Conservation (phyloP, 768 basidiomycete species). For the Gloeophyllum trabeum region DNA sequence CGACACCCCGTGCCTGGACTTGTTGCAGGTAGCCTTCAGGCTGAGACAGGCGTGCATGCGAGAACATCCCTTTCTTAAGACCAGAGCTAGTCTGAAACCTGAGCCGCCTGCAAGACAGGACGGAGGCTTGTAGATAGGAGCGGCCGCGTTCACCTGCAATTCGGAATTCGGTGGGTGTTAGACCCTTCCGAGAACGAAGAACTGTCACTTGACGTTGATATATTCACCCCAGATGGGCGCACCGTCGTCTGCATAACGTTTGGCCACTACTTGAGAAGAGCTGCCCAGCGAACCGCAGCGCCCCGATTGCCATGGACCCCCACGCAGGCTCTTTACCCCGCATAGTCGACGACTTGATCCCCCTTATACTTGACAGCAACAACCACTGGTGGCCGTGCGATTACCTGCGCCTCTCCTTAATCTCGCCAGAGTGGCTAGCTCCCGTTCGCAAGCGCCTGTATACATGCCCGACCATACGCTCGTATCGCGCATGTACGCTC, state of each 20-base stretch:
- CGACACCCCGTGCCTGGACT: too few relatives aligned
- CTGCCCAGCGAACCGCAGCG: too few relatives aligned
- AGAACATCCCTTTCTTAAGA: too few relatives aligned
- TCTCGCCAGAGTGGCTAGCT: slow-evolving; percentile 38
- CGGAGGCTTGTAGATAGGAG: too few relatives aligned
- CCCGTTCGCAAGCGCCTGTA: slow-evolving; percentile 35
- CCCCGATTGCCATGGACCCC: slow-evolving; percentile 4
- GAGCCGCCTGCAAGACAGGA: too few relatives aligned
- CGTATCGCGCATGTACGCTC: slow-evolving; percentile 27
- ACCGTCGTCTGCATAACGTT: too few relatives aligned
- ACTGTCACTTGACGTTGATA: background rate
- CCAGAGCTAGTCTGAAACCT: too few relatives aligned
- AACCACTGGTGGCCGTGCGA: slow-evolving; percentile 44
- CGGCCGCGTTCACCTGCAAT: too few relatives aligned
- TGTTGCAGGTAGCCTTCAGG: too few relatives aligned
- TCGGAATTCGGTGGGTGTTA: background rate
- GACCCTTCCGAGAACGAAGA: background rate
- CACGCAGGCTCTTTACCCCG: slow-evolving; percentile 8
- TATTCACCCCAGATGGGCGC: background rate
- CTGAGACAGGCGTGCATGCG: too few relatives aligned
- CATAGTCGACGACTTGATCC: slow-evolving; percentile 41
- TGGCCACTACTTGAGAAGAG: too few relatives aligned
- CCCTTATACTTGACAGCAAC: slow-evolving; percentile 36
- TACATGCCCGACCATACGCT: slow-evolving; percentile 25
- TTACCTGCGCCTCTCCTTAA: slow-evolving; percentile 31